A percentile compares a stretch with the other conserved stretches of the same genome.
Evolutionary conservation across 1,139 yeast genomes (phyloP).

Genomic region (Nadsonia commutata): DNA sequence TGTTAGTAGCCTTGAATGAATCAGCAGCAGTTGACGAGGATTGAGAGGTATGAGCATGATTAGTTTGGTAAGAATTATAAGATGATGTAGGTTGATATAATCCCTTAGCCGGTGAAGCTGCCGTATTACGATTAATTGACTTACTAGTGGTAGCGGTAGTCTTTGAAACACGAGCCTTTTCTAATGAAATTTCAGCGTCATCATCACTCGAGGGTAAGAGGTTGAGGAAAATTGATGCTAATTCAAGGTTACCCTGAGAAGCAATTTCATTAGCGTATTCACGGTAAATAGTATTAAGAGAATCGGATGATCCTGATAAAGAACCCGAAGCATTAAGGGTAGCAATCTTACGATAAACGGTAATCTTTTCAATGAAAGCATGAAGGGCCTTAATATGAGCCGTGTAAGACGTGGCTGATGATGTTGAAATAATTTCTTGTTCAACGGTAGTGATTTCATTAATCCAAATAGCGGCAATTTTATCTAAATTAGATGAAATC

Average conservation of each 20-base stretch:
- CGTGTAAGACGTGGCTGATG: conserved; percentile 51
- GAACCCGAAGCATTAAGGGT: conserved; percentile 18
- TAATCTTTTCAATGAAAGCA: conserved; percentile 69
- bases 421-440: conserved; percentile 27
- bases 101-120: conserved; percentile 8
- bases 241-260: conserved; percentile 67
- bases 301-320: conserved; percentile 23
- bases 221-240: conserved; percentile 58
- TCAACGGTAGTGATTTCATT: conserved; percentile 55
- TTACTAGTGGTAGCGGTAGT: neutral
- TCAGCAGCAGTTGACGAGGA: no score
- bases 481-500: conserved; percentile 71
- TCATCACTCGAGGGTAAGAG: conserved; percentile 55
- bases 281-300: conserved; percentile 41
- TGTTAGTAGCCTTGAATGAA: no score
- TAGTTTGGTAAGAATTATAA: no score
- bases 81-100: conserved; percentile 9
- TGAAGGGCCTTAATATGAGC: conserved; percentile 77
- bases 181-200: conserved; percentile 52
- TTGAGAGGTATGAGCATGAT: no score
- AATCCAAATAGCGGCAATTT: conserved; percentile 72
- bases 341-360: conserved; percentile 45
- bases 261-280: conserved; percentile 77
- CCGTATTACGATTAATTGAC: neutral
- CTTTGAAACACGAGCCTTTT: conserved; percentile 18